phyloP scores from a whole-genome alignment of 345 rosid genomes.

The Sonneratia alba region DNA sequence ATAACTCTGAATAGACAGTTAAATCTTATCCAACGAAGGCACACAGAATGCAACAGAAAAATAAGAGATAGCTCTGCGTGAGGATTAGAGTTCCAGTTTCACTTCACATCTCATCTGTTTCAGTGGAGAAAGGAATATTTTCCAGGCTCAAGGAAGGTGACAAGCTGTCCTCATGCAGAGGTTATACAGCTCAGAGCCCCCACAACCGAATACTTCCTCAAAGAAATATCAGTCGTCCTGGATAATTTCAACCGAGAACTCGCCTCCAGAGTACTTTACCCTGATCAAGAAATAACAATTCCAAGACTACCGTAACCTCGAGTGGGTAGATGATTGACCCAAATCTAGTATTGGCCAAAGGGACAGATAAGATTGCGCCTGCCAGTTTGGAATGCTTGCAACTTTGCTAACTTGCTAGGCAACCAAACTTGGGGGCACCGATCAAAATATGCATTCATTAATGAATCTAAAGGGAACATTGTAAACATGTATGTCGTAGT shows the following conservation, averaged over 20 bases:
- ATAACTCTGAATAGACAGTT: not conserved
- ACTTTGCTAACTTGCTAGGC: not conserved
- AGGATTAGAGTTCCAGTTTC: not conserved
- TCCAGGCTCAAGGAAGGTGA: no score
- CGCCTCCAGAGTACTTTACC: no score
- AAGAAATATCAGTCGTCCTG: no score
- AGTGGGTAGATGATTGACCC: not conserved
- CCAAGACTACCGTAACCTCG: not conserved
- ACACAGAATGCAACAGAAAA: no score
- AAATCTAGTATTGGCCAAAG: not conserved
- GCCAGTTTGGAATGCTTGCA: not conserved
- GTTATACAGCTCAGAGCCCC: no score
- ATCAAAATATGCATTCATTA: not conserved
- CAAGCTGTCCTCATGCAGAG: no score
- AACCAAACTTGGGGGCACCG: not conserved
- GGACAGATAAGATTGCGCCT: not conserved
- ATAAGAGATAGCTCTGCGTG: no score
- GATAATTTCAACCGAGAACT: no score
- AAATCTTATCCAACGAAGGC: no score
- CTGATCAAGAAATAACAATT: not conserved
- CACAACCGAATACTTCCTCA: no score
- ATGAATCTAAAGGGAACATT: not conserved
- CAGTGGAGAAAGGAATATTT: not conserved
- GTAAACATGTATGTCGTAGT: not conserved
- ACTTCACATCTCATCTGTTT: not conserved